A percentile compares a stretch with the other conserved stretches of the same genome.
phyloP scores from a whole-genome alignment of 2,329 filamentous ascomycete genomes.

The Penicillium sclerotigenum region DNA sequence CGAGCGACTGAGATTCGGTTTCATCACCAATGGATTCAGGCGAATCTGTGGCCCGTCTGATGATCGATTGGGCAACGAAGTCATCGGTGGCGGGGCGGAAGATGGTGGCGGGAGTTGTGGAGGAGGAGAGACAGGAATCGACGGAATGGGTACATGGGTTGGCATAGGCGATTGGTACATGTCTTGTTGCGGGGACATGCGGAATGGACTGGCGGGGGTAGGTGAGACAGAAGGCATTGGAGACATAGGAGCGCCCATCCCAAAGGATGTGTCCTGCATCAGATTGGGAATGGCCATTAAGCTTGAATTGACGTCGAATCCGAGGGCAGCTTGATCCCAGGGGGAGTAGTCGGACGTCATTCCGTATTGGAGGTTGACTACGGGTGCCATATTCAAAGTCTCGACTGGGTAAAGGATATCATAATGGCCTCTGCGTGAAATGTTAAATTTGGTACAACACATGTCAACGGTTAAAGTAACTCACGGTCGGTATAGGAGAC shows the following conservation, averaged over 20 bases:
- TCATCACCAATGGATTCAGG: slow-evolving; percentile 43
- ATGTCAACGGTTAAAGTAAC: slow-evolving; percentile 24
- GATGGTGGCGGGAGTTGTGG: slow-evolving; percentile 21
- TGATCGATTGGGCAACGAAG: slow-evolving; percentile 32
- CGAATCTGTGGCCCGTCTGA: slow-evolving; percentile 41
- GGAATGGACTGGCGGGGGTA: slow-evolving; percentile 29
- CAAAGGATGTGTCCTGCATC: slow-evolving; percentile 38
- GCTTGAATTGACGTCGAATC: slow-evolving; percentile 41
- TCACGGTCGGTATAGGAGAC: slow-evolving; percentile 65
- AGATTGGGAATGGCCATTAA: slow-evolving; percentile 43
- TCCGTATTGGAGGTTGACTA: slow-evolving; percentile 43
- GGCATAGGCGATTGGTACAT: slow-evolving; percentile 35
- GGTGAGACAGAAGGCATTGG: slow-evolving; percentile 30
- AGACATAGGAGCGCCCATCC: slow-evolving; percentile 26
- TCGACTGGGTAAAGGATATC: slow-evolving; percentile 81
- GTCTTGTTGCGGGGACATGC: slow-evolving; percentile 34
- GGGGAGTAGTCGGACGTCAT: slow-evolving; percentile 39
- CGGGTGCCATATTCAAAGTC: slow-evolving; percentile 37
- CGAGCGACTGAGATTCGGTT: slow-evolving; percentile 39
- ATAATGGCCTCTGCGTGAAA: slow-evolving; percentile 68
- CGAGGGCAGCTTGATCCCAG: slow-evolving; percentile 38
- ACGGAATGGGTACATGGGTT: slow-evolving; percentile 21
- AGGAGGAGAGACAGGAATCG: slow-evolving; percentile 29
- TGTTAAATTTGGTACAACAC: slow-evolving; percentile 17
- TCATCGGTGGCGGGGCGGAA: slow-evolving; percentile 33